A percentile compares a stretch with the other conserved stretches of the same genome.
These are phyloP conservation scores for Lepiota venenata DNA, from an alignment of 768 basidiomycete genomes.

Conservation along the genomic window DNA sequence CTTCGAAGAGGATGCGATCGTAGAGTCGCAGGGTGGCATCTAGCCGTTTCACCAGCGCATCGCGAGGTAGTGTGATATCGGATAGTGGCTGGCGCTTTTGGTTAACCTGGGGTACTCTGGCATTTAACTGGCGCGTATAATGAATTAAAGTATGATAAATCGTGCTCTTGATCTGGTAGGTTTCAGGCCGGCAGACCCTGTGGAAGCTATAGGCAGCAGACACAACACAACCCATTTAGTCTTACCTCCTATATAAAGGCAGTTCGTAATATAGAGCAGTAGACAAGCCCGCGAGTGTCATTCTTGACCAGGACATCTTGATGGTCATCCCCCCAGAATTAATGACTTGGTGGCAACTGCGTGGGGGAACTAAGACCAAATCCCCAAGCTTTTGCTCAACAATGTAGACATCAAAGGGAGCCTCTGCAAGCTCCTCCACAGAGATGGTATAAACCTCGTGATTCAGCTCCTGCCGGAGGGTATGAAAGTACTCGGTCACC, in stretches of 20 bases:
- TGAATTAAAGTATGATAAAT: conserved; percentile 52
- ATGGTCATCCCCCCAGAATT: conserved; percentile 79
- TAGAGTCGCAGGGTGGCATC: conserved; percentile 40
- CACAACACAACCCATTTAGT: neutral
- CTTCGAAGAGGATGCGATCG: conserved; percentile 49
- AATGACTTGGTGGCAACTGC: conserved; percentile 82
- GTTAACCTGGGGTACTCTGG: neutral
- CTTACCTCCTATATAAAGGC: conserved; percentile 75
- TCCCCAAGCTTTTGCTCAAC: conserved; percentile 75
- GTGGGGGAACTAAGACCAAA: conserved; percentile 75
- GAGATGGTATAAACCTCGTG: conserved; percentile 68
- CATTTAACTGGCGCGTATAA: conserved; percentile 24
- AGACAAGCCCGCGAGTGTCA: conserved; percentile 62
- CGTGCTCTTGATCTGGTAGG: conserved; percentile 69
- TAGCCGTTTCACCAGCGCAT: conserved; percentile 21
- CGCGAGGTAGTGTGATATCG: neutral
- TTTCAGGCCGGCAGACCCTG: conserved; percentile 81
- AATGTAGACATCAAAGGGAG: conserved; percentile 69
- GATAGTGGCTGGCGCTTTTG: conserved; percentile 1
- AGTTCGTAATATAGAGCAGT: conserved; percentile 69
- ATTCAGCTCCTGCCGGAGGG: conserved; percentile 58
- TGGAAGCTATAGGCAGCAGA: neutral
- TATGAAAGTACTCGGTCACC: conserved; percentile 58
- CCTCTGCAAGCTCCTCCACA: conserved; percentile 56
- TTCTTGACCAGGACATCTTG: conserved; percentile 85